Base-by-base conservation (phyloP, 108 stramenopile genomes). In the Nitzschia sp. region DNA sequence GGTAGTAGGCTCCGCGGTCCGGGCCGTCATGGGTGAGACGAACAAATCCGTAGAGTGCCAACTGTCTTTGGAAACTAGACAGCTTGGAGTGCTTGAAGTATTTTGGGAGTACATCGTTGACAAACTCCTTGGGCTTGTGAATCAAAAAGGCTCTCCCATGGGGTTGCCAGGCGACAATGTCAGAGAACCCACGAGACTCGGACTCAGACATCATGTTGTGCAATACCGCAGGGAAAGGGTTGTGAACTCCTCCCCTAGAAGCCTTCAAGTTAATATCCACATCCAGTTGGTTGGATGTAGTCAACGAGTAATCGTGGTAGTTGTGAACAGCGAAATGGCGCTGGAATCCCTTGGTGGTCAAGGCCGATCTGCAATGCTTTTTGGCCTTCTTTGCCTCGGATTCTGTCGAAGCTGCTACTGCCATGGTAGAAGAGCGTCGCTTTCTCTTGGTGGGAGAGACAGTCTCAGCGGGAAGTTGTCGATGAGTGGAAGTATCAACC, bases 81-180 rank as follows among this genome's bases (percentile, higher is more conserved):
- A 70, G 24, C 42, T 68, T 75, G 74, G 59, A 48, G 11, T 70
- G 69, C 12, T 65, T 54, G 38, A 77, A 75, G 41, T 83, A 95
- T 57, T 77, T 73, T 9, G 90, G 91, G 80, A 97, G 83, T 39
- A 95, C 78, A 7, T 79, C 43, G 34, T 72, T 42, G 63, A 70
- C 80, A 71, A 93, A 93, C 42, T 79, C 73, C 48, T 82, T 76
- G 7, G 86, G 87, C 21, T 89, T 68, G 73, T 89, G 89, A 50
- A 93, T 86, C 54, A 75, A 67, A 63, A 93, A 90, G 51, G 83
- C 76, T 7, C 92, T 73, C 20, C 92, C 92, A 41, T 93, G 92
- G 17, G 83, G 63, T 54, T 89, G 76, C 89, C 89, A 93, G 7
- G 87, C 87, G 7, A 90, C 74, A 55, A 93, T 50, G 53, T 80